Percentiles rank a stretch among this genome's conserved stretches.
phyloP scores from a whole-genome alignment of 2,329 filamentous ascomycete species.

The Aureobasidium sp. region DNA sequence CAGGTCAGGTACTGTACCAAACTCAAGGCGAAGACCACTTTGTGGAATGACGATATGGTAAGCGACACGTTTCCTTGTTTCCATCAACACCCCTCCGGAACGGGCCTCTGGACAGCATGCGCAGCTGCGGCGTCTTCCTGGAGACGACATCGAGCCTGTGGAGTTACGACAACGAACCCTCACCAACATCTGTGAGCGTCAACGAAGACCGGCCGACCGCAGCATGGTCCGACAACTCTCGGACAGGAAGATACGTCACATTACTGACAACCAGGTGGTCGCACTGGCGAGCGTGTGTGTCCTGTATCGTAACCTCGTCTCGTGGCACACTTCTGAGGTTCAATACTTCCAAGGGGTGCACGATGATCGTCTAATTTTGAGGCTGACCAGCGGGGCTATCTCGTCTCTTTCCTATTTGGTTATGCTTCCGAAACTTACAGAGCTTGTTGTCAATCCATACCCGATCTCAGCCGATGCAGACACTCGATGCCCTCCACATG shows the following conservation, averaged over 20 bases:
- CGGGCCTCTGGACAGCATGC: not conserved
- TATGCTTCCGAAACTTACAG: not conserved
- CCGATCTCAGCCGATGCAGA: not conserved
- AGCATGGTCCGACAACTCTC: not conserved
- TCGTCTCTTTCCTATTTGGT: not conserved
- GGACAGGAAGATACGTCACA: not conserved
- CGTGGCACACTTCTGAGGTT: not conserved
- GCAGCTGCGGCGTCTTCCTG: not conserved
- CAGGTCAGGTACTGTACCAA: slow-evolving; percentile 95
- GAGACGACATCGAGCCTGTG: not conserved
- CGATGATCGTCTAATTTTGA: too few species aligned
- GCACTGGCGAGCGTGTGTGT: too few species aligned
- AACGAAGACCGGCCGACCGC: not conserved
- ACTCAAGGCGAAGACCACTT: slow-evolving; percentile 83
- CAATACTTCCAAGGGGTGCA: not conserved
- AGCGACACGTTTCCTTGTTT: slow-evolving; percentile 24
- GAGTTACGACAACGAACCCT: not conserved
- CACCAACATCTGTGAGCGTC: not conserved
- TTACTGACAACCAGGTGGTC: not conserved
- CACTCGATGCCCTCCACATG: not conserved
- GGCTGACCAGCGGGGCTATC: not conserved
- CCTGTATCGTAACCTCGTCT: not conserved
- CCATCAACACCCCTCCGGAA: not conserved
- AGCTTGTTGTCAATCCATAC: not conserved
- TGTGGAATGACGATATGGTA: slow-evolving; percentile 92